A percentile compares a stretch with the other conserved stretches of the same genome.
Conservation (phyloP, 768 basidiomycete species). For the Auriscalpium vulgare region DNA sequence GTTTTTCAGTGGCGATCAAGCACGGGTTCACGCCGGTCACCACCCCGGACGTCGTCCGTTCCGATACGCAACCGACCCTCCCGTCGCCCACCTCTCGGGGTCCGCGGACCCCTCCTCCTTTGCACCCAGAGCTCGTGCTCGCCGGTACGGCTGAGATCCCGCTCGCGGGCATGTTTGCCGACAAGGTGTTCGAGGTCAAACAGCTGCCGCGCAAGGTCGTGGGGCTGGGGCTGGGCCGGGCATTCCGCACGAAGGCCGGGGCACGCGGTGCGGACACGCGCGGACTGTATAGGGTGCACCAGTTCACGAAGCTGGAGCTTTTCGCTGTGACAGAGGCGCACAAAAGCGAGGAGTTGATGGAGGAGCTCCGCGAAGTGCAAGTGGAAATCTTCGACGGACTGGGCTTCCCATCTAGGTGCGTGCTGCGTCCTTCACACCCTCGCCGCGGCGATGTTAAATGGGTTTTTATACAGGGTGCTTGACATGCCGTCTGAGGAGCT, state of each 20-base stretch:
- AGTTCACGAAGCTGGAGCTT: slow-evolving; percentile 94
- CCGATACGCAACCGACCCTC: slow-evolving; percentile 54
- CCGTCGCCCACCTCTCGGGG: slow-evolving; percentile 49
- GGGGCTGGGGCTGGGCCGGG: slow-evolving; percentile 83
- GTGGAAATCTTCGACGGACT: slow-evolving; percentile 68
- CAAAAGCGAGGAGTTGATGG: slow-evolving; percentile 69
- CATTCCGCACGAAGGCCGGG: slow-evolving; percentile 96
- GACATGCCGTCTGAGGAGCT: slow-evolving; percentile 98
- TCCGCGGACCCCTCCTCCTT: slow-evolving; percentile 19
- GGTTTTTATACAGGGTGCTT: slow-evolving; percentile 50
- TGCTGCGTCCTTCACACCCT: not conserved
- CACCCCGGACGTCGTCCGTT: slow-evolving; percentile 86
- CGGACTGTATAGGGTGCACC: slow-evolving; percentile 93
- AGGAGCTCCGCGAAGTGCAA: slow-evolving; percentile 70
- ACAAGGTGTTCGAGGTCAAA: slow-evolving; percentile 48
- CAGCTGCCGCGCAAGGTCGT: slow-evolving; percentile 76
- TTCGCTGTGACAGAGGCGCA: slow-evolving; percentile 67
- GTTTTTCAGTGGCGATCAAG: slow-evolving; percentile 66
- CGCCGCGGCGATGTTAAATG: not conserved
- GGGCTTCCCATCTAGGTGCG: slow-evolving; percentile 71
- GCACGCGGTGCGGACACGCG: slow-evolving; percentile 85
- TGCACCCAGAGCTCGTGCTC: slow-evolving; percentile 61
- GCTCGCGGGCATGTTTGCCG: slow-evolving; percentile 81
- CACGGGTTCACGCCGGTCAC: slow-evolving; percentile 80
- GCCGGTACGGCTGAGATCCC: slow-evolving; percentile 95